Evolutionary conservation across 441 rosid genomes (phyloP), one percentile per base, ranked within the genome.

Genomic region (Euphorbia corollata): DNA sequence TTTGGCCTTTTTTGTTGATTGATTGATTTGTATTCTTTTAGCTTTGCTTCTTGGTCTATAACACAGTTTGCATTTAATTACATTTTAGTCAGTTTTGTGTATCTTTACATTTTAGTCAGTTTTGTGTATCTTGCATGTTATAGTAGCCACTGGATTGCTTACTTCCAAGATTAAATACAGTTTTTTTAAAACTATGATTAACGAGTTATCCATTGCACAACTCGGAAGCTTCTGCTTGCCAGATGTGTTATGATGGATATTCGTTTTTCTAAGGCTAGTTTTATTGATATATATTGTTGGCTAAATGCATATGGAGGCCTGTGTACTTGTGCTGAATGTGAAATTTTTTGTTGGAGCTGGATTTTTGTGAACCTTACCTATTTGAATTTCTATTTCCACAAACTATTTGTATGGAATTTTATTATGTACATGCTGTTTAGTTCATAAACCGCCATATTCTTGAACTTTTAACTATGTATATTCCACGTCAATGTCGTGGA

Each of bases 131-230:
- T n/a, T n/a, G n/a, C n/a, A n/a, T n/a, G n/a, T n/a, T n/a, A n/a
- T 32, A 32, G 2, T 51, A 61, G 38, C 27, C 8, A 19, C 9
- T 16, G 39, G 65, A 38, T 36, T 15, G n/a, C 16, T 2, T 32
- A 36, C 24, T 61, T 69, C 12, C 22, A 68, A 30, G 59, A 47
- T 43, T 58, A 19, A 18, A 27, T 30, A 38, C 39, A 8, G 59
- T 41, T 24, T 12, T 6, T 15, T 50, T 32, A 16, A 10, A 61
- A 24, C 27, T 39, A 3, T 54, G 59, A 27, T 38, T 43, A n/a
- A 55, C 15, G 10, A 41, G 39, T 41, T 39, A 22, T 15, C 54
- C 43, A 13, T 27, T 12, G 12, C 32, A 12, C 2, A 4, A 38
- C 8, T 38, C 9, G 36, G 36, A 32, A 32, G 36, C 36, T 32